Conservation (phyloP, 352 stramenopile species). For the Aphanomyces cochlioides region DNA sequence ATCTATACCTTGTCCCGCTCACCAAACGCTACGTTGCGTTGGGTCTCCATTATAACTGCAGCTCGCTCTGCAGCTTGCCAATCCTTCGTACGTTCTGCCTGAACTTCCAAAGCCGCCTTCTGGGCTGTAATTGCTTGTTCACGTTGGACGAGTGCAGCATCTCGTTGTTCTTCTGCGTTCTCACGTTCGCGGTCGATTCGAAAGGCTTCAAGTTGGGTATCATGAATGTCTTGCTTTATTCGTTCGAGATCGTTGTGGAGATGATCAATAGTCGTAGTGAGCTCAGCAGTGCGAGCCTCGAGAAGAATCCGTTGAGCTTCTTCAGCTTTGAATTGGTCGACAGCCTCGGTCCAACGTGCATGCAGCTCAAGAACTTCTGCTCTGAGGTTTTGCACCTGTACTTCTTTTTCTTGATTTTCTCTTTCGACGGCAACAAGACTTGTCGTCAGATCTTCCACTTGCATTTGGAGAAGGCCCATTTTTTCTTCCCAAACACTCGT, state of each 20-base stretch:
- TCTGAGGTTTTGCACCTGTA: not conserved
- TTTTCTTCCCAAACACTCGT: conserved; percentile 75
- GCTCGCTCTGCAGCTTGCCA: conserved; percentile 61
- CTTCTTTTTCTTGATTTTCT: conserved; percentile 7
- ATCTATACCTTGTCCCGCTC: conserved; percentile 41
- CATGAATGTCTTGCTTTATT: conserved; percentile 25
- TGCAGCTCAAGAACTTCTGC: conserved; percentile 21
- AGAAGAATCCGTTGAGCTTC: conserved; percentile 35
- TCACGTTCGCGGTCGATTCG: conserved; percentile 34
- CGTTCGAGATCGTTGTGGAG: conserved; percentile 33
- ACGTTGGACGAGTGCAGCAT: conserved; percentile 36
- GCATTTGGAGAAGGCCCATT: conserved; percentile 55
- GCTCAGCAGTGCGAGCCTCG: conserved; percentile 40
- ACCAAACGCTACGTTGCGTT: conserved; percentile 59
- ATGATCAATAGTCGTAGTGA: conserved; percentile 39
- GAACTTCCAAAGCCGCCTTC: conserved; percentile 41
- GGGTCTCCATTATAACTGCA: conserved; percentile 56
- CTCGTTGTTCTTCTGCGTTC: conserved; percentile 35
- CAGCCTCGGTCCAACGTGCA: conserved; percentile 10
- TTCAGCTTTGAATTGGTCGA: conserved; percentile 1
- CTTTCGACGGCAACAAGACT: conserved; percentile 2
- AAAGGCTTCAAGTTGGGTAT: conserved; percentile 20
- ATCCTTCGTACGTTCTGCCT: conserved; percentile 40
- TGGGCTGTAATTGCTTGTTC: conserved; percentile 36
- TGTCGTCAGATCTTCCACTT: conserved; percentile 51